These are phyloP conservation scores for Apiospora saccharicola DNA, from an alignment of 2,329 filamentous ascomycete species.

Conservation along the genomic window DNA sequence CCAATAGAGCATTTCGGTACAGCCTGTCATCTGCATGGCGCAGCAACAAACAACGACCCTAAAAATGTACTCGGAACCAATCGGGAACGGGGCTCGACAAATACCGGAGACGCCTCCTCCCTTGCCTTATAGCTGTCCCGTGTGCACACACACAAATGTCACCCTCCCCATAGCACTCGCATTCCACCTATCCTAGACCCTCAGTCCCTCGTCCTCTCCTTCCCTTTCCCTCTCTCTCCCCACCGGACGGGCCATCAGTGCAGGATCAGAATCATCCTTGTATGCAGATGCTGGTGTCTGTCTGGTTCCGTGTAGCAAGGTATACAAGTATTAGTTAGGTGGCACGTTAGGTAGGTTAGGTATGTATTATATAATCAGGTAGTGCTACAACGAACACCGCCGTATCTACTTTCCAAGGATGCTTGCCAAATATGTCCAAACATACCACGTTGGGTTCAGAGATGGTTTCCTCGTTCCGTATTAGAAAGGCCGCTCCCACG, in stretches of 20 bases:
- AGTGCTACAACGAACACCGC: background rate
- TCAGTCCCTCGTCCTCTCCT: too few relatives aligned
- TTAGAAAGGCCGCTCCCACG: background rate
- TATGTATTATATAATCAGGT: background rate
- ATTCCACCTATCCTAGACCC: background rate
- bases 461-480: background rate
- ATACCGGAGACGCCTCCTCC: background rate
- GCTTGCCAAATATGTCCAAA: background rate
- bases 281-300: background rate
- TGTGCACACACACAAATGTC: background rate
- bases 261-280: background rate
- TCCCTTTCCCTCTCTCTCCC: background rate
- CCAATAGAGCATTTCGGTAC: background rate
- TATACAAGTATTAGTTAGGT: background rate
- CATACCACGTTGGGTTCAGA: background rate
- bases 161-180: conserved; percentile 13
- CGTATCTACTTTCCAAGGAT: background rate
- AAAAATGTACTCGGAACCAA: background rate
- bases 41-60: background rate
- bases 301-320: background rate
- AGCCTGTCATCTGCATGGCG: conserved; percentile 16
- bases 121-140: background rate
- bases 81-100: background rate
- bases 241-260: background rate
- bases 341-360: background rate